These are phyloP conservation scores for Lepidium sativum DNA, from an alignment of 345 rosid genomes.

Conservation along the genomic window DNA sequence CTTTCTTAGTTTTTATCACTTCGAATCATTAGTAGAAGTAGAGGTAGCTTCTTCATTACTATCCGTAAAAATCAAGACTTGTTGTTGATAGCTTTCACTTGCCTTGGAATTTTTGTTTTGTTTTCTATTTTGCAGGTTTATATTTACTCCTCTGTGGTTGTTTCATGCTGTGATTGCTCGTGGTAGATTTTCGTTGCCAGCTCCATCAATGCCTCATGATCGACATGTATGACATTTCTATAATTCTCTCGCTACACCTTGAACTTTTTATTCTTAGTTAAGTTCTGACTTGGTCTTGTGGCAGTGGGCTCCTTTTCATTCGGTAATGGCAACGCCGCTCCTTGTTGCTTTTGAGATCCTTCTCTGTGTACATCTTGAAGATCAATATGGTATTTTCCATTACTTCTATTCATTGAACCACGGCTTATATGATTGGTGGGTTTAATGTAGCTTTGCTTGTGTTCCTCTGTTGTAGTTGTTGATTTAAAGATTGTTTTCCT, in stretches of 20 bases:
- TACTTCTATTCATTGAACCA: background rate
- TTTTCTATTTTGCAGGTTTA: constrained; percentile 42
- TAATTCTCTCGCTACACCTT: background rate
- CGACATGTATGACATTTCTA: constrained; percentile 45
- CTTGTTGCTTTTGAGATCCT: constrained; percentile 82
- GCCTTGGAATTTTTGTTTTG: background rate
- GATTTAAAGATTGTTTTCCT: constrained; percentile 74
- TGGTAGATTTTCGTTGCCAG: constrained; percentile 88
- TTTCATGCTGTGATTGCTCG: constrained; percentile 82
- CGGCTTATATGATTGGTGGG: background rate
- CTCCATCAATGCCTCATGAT: constrained; percentile 80
- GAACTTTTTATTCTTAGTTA: background rate
- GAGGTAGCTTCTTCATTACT: background rate
- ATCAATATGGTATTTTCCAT: constrained; percentile 41
- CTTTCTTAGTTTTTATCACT: background rate
- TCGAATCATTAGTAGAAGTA: constrained; percentile 4
- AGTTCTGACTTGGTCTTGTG: constrained; percentile 19
- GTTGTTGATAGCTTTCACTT: background rate
- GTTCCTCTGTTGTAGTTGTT: constrained; percentile 49
- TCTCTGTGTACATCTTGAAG: constrained; percentile 65
- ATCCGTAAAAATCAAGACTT: background rate
- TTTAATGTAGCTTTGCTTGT: constrained; percentile 4
- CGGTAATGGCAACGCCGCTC: constrained; percentile 66
- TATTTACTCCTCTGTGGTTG: constrained; percentile 69
- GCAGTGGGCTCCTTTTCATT: constrained; percentile 95